Evolutionary conservation across 345 rosid genomes (phyloP), one percentile per base, ranked within the genome.

Genomic region (Streptanthus diversifolius): DNA sequence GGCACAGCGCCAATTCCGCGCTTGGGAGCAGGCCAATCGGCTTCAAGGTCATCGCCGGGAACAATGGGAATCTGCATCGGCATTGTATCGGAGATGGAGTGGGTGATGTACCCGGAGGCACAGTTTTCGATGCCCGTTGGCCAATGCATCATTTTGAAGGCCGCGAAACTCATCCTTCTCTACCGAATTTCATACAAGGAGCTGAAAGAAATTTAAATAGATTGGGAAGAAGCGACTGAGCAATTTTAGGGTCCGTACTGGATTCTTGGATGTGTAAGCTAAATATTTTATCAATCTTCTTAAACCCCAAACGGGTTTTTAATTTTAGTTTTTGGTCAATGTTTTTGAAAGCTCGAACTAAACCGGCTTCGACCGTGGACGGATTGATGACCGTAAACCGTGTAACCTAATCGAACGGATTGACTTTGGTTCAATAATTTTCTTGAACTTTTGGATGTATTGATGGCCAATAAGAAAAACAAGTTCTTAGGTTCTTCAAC

Each of bases 111-210:
- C 63, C 96, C 97, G 67, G 99, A 87, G 15, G 84, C 91, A 67
- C 96, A 91, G 81, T 76, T 82, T 78, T 87, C 91, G 68, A 95
- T 82, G 71, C 91, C 91, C 58, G 97, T 91, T 1, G 97, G 95
- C 87, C 87, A 87, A 84, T 89, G 99, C 97, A 95, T 88, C 95
- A 90, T 85, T 66, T 95, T 95, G 83, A 80, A 95, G 48, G 96
- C 96, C 35, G 97, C 99, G 88, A 67, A 95, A 83, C 99, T 95
- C 97, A 95, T 91, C 72, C 32, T 66, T 75, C 30, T 18, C 40
- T 53, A 27, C 8, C 45, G 54, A 73, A 44, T 8, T 33, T n/a
- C 9, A 51, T 3, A 49, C 27, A 8, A 53, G 65, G 25, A 60
- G 24, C 24, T 66, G 32, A 43, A 3, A 3, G 3, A 12, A 45